A percentile compares a stretch with the other conserved stretches of the same genome.
Conservation (phyloP, 371 early-diverging fungal genomes). For the Rhizomucor miehei region DNA sequence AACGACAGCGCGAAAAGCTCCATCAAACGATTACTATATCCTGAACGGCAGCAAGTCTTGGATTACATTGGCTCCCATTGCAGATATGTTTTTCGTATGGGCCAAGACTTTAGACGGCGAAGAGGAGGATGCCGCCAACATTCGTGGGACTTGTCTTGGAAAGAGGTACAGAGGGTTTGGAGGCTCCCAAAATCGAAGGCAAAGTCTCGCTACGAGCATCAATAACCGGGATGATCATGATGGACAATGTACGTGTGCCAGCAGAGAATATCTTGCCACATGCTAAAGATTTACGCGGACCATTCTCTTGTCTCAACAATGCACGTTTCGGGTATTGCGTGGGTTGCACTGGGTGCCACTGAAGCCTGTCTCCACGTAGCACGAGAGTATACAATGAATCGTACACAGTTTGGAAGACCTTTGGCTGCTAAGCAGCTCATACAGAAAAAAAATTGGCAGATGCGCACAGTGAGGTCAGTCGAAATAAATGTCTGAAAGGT, state of each 20-base stretch:
- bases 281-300: constrained; percentile 91
- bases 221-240: constrained; percentile 96
- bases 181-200: constrained; percentile 89
- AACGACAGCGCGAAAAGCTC: constrained; percentile 77
- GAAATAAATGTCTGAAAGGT: no score
- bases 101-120: constrained; percentile 84
- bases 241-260: constrained; percentile 96
- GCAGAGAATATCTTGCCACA: constrained; percentile 85
- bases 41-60: constrained; percentile 94
- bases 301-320: constrained; percentile 96
- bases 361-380: constrained; percentile 89
- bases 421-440: constrained; percentile 93
- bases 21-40: constrained; percentile 76
- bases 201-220: constrained; percentile 96
- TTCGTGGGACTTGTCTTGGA: no score
- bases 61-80: constrained; percentile 98
- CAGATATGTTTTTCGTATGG: constrained; percentile 96
- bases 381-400: constrained; percentile 84
- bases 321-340: constrained; percentile 96
- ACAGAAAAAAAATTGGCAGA: constrained; percentile 96
- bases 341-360: constrained; percentile 97
- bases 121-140: no score
- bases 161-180: constrained; percentile 85
- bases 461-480: constrained; percentile 89
- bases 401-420: constrained; percentile 91